Percentiles rank a stretch among this genome's conserved stretches.
Evolutionary conservation across 352 stramenopile species (phyloP).

Genomic region (Pythium periplocum): DNA sequence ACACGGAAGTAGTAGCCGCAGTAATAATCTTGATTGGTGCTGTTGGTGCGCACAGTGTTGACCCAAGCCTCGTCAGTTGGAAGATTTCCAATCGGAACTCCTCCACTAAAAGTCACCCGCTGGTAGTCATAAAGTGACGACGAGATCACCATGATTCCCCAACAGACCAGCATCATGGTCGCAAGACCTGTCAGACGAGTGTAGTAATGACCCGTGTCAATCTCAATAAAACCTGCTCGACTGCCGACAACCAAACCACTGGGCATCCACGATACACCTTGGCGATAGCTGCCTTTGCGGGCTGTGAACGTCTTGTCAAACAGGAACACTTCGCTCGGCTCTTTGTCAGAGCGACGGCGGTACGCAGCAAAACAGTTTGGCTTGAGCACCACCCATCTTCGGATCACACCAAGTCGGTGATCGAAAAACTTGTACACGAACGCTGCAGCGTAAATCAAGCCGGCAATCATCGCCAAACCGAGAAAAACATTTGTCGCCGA

Average conservation of each 20-base stretch:
- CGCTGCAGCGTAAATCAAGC: conserved; percentile 56
- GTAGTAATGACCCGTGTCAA: conserved; percentile 86
- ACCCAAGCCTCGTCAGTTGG: conserved; percentile 44
- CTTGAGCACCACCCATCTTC: conserved; percentile 85
- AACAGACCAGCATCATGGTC: conserved; percentile 58
- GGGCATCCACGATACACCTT: conserved; percentile 86
- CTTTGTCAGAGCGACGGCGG: conserved; percentile 58
- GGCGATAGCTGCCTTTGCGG: conserved; percentile 70
- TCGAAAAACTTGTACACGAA: conserved; percentile 90
- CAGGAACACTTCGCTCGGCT: conserved; percentile 82
- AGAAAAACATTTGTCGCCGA: conserved; percentile 51
- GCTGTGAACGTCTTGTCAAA: conserved; percentile 83
- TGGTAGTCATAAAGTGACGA: conserved; percentile 59
- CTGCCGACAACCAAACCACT: conserved; percentile 78
- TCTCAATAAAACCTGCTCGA: conserved; percentile 76
- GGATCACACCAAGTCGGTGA: conserved; percentile 77
- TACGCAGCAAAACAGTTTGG: conserved; percentile 83
- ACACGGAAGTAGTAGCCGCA: conserved; percentile 74
- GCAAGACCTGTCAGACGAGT: conserved; percentile 66
- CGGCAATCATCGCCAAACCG: conserved; percentile 38
- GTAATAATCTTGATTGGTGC: conserved; percentile 26
- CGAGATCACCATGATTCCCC: conserved; percentile 57
- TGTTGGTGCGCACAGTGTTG: neutral
- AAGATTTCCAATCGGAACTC: conserved; percentile 15
- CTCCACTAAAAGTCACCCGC: conserved; percentile 25